Base-by-base conservation (phyloP, 768 basidiomycete species). In the Sporobolomyces pararoseus region DNA sequence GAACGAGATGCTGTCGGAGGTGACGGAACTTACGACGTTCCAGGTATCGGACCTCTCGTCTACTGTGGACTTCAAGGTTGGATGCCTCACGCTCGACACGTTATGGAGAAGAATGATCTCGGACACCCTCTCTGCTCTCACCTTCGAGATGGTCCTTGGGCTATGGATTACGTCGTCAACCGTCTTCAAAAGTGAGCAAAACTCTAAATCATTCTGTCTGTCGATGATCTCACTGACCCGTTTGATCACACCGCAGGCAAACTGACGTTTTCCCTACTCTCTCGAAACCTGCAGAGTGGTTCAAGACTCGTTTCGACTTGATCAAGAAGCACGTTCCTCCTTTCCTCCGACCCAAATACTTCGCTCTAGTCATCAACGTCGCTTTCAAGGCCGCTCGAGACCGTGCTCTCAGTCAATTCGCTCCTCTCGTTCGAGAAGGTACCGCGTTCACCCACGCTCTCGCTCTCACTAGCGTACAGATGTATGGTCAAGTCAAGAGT, bases 1-100 rank as follows among this genome's bases (percentile, higher is more conserved):
- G 96, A 99, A 79, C 83, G 86, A 44, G 95, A 98, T 78, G 89
- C 89, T 2, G 82, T 80, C 4, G 90, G 90, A 1, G 84, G 86
- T 70, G 86, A 88, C 77, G 94, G 96, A 4, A 85, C 82, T 1
- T 98, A 98, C 79, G 84, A 88, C 54, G 81, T 99, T 39, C 90
- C 94, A 7, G 85, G 84, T 29, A 76, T 85, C 29, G 91, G 89
- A 0, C 84, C 84, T 67, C 81, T 93, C 79, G 86, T 85, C 16
- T 99, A 97, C 79, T 97, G 94, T 76, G 96, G 96, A 23, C 79
- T 98, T 59, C 91, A 98, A 77, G 96, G 96, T 2, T 99, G 94
- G 92, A 97, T 99, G 92, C 85, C 88, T 74, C 87, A 87, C 0
- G 81, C 98, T 63, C 84, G 86, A 46, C 86, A 86, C 74, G 86